These are phyloP conservation scores for Lodderomyces elongisporus DNA, from an alignment of 1,139 yeast genomes.

Conservation along the genomic window DNA sequence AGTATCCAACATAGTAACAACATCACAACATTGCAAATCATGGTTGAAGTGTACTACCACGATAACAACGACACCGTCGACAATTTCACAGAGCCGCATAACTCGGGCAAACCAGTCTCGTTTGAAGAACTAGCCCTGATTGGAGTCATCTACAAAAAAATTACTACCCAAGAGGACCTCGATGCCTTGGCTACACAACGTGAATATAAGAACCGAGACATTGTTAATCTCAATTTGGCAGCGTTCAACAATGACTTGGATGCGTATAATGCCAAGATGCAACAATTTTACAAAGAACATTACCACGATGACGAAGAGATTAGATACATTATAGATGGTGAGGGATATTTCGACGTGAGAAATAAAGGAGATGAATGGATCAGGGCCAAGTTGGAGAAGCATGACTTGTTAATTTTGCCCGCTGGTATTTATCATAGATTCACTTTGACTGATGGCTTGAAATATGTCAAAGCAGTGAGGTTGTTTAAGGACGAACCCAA, in stretches of 20 bases:
- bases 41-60: constrained; percentile 64
- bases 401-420: constrained; percentile 74
- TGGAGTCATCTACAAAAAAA: constrained; percentile 67
- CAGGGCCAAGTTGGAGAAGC: constrained; percentile 56
- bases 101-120: constrained; percentile 59
- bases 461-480: constrained; percentile 72
- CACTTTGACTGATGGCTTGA: constrained; percentile 56
- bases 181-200: constrained; percentile 65
- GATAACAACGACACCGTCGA: constrained; percentile 59
- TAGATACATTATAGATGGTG: constrained; percentile 83
- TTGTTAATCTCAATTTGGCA: constrained; percentile 54
- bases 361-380: constrained; percentile 71
- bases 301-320: constrained; percentile 97
- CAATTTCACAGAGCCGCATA: constrained; percentile 66
- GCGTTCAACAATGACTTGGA: constrained; percentile 60
- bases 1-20: too few relatives aligned
- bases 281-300: constrained; percentile 77
- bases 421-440: constrained; percentile 93
- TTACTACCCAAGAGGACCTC: constrained; percentile 52
- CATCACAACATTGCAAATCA: too few relatives aligned
- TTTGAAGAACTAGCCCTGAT: constrained; percentile 46
- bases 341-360: constrained; percentile 88
- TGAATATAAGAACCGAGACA: constrained; percentile 75
- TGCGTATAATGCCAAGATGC: constrained; percentile 61
- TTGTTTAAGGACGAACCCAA: constrained; percentile 93